Evolutionary conservation across 2,329 filamentous ascomycete species (phyloP).

Genomic region (Xylariaceae sp.): DNA sequence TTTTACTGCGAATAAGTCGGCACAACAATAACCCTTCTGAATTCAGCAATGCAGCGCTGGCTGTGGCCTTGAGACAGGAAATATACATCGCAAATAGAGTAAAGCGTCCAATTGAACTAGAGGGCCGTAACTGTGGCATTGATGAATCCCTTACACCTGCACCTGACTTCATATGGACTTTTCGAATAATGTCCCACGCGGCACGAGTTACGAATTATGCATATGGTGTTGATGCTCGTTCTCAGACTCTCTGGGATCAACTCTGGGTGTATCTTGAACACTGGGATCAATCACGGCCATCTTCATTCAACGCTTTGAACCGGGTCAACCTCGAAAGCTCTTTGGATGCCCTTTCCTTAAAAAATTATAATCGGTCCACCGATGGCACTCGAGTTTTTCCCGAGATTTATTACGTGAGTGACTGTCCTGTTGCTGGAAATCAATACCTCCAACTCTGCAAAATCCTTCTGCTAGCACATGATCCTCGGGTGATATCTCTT

Average conservation of each 20-base stretch:
- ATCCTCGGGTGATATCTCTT: background rate
- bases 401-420: background rate
- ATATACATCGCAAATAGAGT: constrained; percentile 10
- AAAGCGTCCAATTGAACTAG: constrained; percentile 10
- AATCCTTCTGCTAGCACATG: constrained; percentile 8
- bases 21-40: constrained; percentile 6
- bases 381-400: too few species aligned
- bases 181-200: constrained; percentile 12
- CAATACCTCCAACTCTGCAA: constrained; percentile 10
- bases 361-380: too few species aligned
- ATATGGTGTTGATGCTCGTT: background rate
- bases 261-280: constrained; percentile 10
- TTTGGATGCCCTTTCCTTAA: too few species aligned
- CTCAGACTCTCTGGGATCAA: constrained; percentile 7
- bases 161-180: constrained; percentile 8
- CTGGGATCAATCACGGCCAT: constrained; percentile 1
- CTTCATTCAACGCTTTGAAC: constrained; percentile 3
- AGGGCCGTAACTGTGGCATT: constrained; percentile 3
- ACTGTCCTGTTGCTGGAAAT: constrained; percentile 4
- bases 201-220: constrained; percentile 9
- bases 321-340: too few species aligned
- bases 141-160: constrained; percentile 2
- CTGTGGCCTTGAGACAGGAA: constrained; percentile 7
- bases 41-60: constrained; percentile 2
- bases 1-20: constrained; percentile 1